These are phyloP conservation scores for Staphylotrichum longicolle DNA, from an alignment of 495 filamentous ascomycete species.

Conservation along the genomic window DNA sequence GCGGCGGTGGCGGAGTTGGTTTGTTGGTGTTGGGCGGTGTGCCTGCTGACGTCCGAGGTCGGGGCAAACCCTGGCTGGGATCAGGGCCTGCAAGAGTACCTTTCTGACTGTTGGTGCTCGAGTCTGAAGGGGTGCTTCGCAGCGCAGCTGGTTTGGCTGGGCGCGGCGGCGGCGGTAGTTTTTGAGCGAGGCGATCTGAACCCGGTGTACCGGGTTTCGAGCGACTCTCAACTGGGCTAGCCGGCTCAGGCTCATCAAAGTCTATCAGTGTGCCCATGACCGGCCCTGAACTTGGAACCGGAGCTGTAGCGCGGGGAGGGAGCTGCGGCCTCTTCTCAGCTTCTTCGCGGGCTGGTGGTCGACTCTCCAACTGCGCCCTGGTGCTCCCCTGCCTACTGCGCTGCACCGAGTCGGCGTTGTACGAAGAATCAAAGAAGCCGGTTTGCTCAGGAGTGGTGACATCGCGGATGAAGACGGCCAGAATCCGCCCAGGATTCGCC, in stretches of 20 bases:
- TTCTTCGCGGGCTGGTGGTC: conserved; percentile 32
- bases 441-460: conserved; percentile 70
- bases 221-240: conserved; percentile 22
- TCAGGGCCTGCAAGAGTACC: background rate
- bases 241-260: conserved; percentile 51
- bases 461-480: conserved; percentile 88
- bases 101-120: conserved; percentile 20
- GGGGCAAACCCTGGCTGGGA: background rate
- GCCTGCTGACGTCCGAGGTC: conserved; percentile 12
- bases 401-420: conserved; percentile 32
- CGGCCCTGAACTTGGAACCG: conserved; percentile 34
- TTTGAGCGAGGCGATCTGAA: conserved; percentile 36
- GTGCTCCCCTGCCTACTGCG: conserved; percentile 29
- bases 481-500: conserved; percentile 74
- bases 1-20: conserved; percentile 35
- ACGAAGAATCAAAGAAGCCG: conserved; percentile 75
- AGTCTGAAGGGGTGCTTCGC: conserved; percentile 41
- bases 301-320: conserved; percentile 36
- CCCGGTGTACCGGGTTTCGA: conserved; percentile 35
- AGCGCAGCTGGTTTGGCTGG: conserved; percentile 68
- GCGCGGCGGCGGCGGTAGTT: conserved; percentile 52
- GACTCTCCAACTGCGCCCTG: conserved; percentile 12
- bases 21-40: conserved; percentile 17
- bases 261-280: conserved; percentile 62
- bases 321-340: conserved; percentile 33